Evolutionary conservation across 805 yeast genomes (phyloP).

Genomic region (Blastobotrys mokoenaii): DNA sequence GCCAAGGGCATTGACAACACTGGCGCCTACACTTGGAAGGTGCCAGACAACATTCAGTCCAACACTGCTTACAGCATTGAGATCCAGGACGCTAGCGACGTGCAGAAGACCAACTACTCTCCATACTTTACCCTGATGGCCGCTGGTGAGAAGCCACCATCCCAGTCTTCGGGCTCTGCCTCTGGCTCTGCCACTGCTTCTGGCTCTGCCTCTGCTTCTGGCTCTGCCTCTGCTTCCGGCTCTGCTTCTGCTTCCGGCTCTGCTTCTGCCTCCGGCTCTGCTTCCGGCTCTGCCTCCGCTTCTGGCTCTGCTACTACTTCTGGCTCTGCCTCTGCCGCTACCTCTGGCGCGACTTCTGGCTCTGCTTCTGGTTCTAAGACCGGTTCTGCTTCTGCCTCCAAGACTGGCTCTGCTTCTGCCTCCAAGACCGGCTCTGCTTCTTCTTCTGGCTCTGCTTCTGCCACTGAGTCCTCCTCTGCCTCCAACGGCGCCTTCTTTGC

Average conservation of each 20-base stretch:
- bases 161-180: slow-evolving; percentile 10
- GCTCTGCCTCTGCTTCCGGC: slow-evolving; percentile 9
- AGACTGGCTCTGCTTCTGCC: slow-evolving; percentile 9
- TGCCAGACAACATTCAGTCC: slow-evolving; percentile 15
- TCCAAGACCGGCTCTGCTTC: slow-evolving; percentile 5
- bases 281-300: slow-evolving; percentile 9
- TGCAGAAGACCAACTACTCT: slow-evolving; percentile 17
- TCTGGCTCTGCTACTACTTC: slow-evolving; percentile 8
- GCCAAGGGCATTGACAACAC: slow-evolving; percentile 23
- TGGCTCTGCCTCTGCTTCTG: slow-evolving; percentile 9
- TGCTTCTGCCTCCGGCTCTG: slow-evolving; percentile 8
- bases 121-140: slow-evolving; percentile 21
- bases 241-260: slow-evolving; percentile 7
- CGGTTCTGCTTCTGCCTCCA: slow-evolving; percentile 6
- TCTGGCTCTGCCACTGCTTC: slow-evolving; percentile 6
- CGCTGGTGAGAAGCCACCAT: slow-evolving; percentile 11
- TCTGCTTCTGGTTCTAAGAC: slow-evolving; percentile 10
- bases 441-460: slow-evolving; percentile 5
- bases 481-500: background rate
- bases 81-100: slow-evolving; percentile 18
- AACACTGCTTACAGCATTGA: slow-evolving; percentile 21
- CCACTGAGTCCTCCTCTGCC: background rate
- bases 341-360: slow-evolving; percentile 8
- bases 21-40: slow-evolving; percentile 24
- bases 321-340: slow-evolving; percentile 5